phyloP scores from a whole-genome alignment of 148 eudicot species.

The Chenopodium quinoa region DNA sequence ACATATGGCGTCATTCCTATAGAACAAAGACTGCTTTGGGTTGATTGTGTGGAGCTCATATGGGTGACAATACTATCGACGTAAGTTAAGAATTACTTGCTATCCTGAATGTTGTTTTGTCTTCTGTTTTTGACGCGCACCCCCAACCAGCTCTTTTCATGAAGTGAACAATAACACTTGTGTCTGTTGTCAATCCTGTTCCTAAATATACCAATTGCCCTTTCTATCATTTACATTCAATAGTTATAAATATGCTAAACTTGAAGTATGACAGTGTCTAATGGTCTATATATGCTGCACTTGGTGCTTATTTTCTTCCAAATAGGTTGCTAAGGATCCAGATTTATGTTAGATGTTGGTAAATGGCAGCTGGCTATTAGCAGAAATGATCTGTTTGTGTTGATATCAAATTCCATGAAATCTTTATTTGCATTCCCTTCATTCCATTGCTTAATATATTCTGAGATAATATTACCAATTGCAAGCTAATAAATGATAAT shows the following conservation, averaged over 20 bases:
- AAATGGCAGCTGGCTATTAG: background rate
- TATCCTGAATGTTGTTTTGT: background rate
- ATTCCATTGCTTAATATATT: background rate
- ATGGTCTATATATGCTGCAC: background rate
- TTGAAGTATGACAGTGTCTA: background rate
- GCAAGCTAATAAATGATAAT: background rate
- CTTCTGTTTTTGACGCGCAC: background rate
- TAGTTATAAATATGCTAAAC: background rate
- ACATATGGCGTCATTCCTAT: slow-evolving; percentile 89
- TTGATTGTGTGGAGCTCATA: slow-evolving; percentile 88
- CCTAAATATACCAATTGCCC: background rate
- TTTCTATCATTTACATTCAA: background rate
- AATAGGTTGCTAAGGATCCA: background rate
- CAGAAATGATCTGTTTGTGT: background rate
- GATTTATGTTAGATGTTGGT: background rate
- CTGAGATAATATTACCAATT: too few relatives aligned
- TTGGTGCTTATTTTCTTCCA: background rate
- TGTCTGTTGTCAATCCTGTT: background rate
- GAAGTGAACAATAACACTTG: background rate
- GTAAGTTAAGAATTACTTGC: slow-evolving; percentile 44
- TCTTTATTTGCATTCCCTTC: background rate
- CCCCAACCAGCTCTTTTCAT: background rate
- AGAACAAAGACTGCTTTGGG: slow-evolving; percentile 97
- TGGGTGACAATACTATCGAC: slow-evolving; percentile 98
- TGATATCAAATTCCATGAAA: background rate